Percentiles rank a stretch among this genome's conserved stretches.
Evolutionary conservation across 371 early-diverging fungal species (phyloP).

Genomic region (Haplosporangium sp.): DNA sequence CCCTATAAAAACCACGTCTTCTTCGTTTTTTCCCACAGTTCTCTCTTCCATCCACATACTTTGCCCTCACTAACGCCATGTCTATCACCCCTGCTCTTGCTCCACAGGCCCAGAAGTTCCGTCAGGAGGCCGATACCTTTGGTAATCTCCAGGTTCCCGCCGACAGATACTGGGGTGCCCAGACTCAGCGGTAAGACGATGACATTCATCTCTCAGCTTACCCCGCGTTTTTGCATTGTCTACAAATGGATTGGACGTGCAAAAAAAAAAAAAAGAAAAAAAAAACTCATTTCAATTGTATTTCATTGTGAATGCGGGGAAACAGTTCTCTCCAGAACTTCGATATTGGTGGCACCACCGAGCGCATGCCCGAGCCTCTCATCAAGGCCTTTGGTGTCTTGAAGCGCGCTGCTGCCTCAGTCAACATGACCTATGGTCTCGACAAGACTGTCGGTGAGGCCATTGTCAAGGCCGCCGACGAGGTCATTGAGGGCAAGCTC

Average conservation of each 20-base stretch:
- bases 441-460: slow-evolving; percentile 83
- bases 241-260: background rate
- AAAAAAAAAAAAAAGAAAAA: background rate
- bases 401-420: slow-evolving; percentile 93
- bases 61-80: background rate
- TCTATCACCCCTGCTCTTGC: slow-evolving; percentile 21
- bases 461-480: slow-evolving; percentile 88
- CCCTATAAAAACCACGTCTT: background rate
- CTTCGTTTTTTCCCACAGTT: background rate
- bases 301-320: slow-evolving; percentile 2
- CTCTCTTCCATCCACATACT: too few relatives aligned
- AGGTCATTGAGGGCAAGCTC: slow-evolving; percentile 90
- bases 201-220: background rate
- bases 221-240: slow-evolving; percentile 23
- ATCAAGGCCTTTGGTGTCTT: slow-evolving; percentile 93
- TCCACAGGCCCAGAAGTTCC: slow-evolving; percentile 66
- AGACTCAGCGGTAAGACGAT: slow-evolving; percentile 86
- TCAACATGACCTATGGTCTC: slow-evolving; percentile 89
- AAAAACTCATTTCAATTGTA: background rate
- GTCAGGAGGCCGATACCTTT: slow-evolving; percentile 92
- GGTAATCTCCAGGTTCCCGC: slow-evolving; percentile 94
- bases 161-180: slow-evolving; percentile 96
- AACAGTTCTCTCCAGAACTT: slow-evolving; percentile 90
- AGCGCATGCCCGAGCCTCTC: slow-evolving; percentile 94
- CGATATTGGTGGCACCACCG: slow-evolving; percentile 91